Evolutionary conservation across 306 rosid species (phyloP).

Genomic region (Ochetophila trinervis): DNA sequence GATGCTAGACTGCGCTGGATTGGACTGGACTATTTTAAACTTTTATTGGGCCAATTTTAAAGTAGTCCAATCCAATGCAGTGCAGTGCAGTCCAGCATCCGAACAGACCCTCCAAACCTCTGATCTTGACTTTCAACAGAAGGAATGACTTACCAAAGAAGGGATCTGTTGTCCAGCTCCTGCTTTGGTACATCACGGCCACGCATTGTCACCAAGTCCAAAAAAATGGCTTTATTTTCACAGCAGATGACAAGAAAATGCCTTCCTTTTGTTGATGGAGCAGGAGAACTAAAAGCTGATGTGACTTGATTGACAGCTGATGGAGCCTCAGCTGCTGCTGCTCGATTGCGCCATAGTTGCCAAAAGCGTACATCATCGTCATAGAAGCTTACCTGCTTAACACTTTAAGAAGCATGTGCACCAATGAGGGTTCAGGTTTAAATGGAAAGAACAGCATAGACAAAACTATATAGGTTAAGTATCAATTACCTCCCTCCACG

Average conservation of each 20-base stretch:
- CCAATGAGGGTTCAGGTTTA: conserved; percentile 22
- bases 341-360: conserved; percentile 88
- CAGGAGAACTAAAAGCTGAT: conserved; percentile 74
- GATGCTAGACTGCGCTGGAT: no score
- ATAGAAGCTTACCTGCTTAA: conserved; percentile 88
- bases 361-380: conserved; percentile 96
- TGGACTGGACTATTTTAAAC: no score
- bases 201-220: conserved; percentile 98
- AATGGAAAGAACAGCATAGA: conserved; percentile 26
- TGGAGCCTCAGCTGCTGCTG: conserved; percentile 96
- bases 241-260: conserved; percentile 98
- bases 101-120: no score
- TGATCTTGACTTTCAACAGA: neutral
- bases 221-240: conserved; percentile 90
- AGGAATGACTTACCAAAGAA: conserved; percentile 63
- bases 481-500: conserved; percentile 91
- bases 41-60: no score
- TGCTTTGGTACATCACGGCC: conserved; percentile 97
- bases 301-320: conserved; percentile 68
- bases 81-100: no score
- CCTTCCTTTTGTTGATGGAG: conserved; percentile 91
- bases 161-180: conserved; percentile 93
- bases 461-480: conserved; percentile 14
- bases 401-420: conserved; percentile 46
- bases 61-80: no score